phyloP scores from a whole-genome alignment of 2,329 filamentous ascomycete species.

The Hortaea werneckii region DNA sequence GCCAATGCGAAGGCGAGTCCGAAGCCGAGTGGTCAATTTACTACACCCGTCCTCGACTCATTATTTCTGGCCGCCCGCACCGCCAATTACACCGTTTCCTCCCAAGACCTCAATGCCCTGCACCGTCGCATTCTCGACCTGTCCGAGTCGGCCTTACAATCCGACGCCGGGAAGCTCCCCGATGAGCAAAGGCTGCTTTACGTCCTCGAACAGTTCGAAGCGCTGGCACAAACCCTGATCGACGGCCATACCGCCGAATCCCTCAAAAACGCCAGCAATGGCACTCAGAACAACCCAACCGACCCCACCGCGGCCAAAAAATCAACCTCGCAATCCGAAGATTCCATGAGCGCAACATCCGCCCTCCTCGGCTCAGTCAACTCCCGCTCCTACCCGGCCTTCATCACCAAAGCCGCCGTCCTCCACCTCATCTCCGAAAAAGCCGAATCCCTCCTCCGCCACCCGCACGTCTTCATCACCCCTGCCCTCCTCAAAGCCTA shows the following conservation, averaged over 20 bases:
- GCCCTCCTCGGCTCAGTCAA: constrained; percentile 43
- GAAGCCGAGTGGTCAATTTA: not conserved
- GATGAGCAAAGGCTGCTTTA: constrained; percentile 23
- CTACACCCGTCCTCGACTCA: constrained; percentile 5
- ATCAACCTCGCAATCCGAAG: not conserved
- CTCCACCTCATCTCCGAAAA: constrained; percentile 39
- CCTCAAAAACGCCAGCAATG: not conserved
- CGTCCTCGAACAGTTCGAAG: constrained; percentile 23
- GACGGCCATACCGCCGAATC: constrained; percentile 9
- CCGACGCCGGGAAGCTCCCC: constrained; percentile 14
- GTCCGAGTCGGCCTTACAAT: constrained; percentile 14
- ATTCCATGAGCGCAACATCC: constrained; percentile 38
- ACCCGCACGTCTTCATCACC: constrained; percentile 72
- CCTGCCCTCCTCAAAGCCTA: constrained; percentile 62
- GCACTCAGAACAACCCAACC: not conserved
- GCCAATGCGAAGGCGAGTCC: not conserved
- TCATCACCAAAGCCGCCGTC: constrained; percentile 26
- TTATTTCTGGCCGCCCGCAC: constrained; percentile 6
- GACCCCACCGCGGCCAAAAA: not conserved
- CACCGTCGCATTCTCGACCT: constrained; percentile 22
- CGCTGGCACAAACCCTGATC: constrained; percentile 16
- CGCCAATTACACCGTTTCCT: constrained; percentile 6
- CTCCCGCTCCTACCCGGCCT: constrained; percentile 20
- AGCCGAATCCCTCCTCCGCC: constrained; percentile 60
- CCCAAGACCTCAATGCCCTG: constrained; percentile 11